Evolutionary conservation across 2,329 filamentous ascomycete species (phyloP).

Genomic region (Colletotrichum phormii): DNA sequence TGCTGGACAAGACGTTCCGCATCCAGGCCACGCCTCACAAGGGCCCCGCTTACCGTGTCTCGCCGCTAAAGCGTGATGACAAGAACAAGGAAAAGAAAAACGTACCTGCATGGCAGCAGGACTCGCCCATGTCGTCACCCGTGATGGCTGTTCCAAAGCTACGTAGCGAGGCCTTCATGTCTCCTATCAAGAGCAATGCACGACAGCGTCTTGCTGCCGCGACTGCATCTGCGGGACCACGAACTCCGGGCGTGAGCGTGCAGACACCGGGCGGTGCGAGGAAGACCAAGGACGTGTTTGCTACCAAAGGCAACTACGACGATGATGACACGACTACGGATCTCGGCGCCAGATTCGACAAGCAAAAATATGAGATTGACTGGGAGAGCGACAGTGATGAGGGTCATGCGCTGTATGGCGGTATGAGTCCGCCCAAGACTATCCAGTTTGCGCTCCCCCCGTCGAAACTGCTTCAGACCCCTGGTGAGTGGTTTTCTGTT

Average conservation of each 20-base stretch:
- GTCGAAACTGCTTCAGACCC: slow-evolving; percentile 82
- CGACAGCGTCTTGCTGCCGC: slow-evolving; percentile 56
- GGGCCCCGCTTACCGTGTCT: slow-evolving; percentile 52
- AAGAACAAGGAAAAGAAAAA: slow-evolving; percentile 44
- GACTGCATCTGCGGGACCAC: slow-evolving; percentile 56
- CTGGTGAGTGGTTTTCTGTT: slow-evolving; percentile 62
- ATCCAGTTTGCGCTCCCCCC: slow-evolving; percentile 87
- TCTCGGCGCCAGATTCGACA: slow-evolving; percentile 34
- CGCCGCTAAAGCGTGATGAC: slow-evolving; percentile 55
- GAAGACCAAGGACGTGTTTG: slow-evolving; percentile 63
- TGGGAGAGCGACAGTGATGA: slow-evolving; percentile 83
- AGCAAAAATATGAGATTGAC: slow-evolving; percentile 65
- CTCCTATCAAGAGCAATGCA: slow-evolving; percentile 67
- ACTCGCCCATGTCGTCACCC: slow-evolving; percentile 77
- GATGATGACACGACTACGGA: slow-evolving; percentile 40
- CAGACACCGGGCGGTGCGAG: slow-evolving; percentile 75
- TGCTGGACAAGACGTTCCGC: slow-evolving; percentile 96
- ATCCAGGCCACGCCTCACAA: slow-evolving; percentile 91
- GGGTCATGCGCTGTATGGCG: slow-evolving; percentile 71
- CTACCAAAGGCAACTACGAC: slow-evolving; percentile 38
- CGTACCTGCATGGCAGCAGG: slow-evolving; percentile 57
- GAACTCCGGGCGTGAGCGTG: slow-evolving; percentile 87
- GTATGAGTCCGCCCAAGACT: slow-evolving; percentile 92
- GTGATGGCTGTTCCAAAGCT: slow-evolving; percentile 85
- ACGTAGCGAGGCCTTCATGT: slow-evolving; percentile 86